Evolutionary conservation across 805 yeast species (phyloP).

Genomic region (Pichia kluyveri): DNA sequence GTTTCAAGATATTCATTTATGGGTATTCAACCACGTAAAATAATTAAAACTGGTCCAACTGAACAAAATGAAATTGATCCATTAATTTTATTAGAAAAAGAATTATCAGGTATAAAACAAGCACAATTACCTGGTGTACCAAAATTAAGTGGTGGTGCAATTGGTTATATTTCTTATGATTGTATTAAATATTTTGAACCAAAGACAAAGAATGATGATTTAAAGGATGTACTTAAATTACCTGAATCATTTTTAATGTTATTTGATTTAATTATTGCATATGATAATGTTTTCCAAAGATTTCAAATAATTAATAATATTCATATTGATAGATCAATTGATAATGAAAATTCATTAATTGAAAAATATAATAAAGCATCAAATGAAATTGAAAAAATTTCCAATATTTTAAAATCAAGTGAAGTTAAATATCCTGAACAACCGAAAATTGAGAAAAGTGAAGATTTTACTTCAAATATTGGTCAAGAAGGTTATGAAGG

Average conservation of each 20-base stretch:
- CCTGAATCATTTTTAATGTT: constrained; percentile 94
- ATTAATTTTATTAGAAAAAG: constrained; percentile 60
- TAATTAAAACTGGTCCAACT: constrained; percentile 74
- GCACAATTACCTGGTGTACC: constrained; percentile 80
- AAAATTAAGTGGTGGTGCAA: constrained; percentile 86
- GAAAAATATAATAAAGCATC: constrained; percentile 47
- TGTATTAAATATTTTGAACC: constrained; percentile 97
- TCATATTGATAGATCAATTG: constrained; percentile 29
- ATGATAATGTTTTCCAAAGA: constrained; percentile 89
- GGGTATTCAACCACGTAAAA: constrained; percentile 77
- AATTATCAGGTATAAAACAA: constrained; percentile 54
- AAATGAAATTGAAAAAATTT: constrained; percentile 48
- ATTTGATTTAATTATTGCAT: constrained; percentile 82
- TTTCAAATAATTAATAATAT: constrained; percentile 85
- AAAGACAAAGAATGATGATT: constrained; percentile 56
- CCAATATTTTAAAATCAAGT: constrained; percentile 36
- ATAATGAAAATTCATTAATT: constrained; percentile 26
- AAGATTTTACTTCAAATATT: constrained; percentile 74
- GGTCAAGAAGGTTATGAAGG: constrained; percentile 90
- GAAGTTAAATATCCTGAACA: constrained; percentile 60
- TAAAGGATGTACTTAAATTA: constrained; percentile 70
- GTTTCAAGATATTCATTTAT: constrained; percentile 87
- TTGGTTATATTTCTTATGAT: constrained; percentile 93
- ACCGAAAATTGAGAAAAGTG: constrained; percentile 56
- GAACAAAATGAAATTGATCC: constrained; percentile 70